Conservation (phyloP, 2,329 filamentous ascomycete genomes). For the Graphiopsis chlorocephala region DNA sequence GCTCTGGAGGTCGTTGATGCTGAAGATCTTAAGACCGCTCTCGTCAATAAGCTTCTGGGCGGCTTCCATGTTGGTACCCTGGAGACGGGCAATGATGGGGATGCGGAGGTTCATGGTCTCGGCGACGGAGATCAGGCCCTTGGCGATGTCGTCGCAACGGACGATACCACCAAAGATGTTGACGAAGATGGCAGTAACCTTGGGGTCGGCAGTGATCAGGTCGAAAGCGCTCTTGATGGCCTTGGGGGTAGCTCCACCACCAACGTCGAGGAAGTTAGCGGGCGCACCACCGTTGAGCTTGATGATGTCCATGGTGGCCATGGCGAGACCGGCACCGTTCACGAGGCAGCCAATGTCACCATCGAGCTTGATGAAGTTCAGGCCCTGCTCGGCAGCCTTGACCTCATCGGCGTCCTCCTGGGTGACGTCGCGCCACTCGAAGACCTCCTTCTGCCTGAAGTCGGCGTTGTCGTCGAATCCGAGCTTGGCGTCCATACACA, state of each 20-base stretch:
- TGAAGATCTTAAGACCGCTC: constrained; percentile 98
- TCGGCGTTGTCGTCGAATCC: constrained; percentile 98
- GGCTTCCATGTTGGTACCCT: constrained; percentile 97
- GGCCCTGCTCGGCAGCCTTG: constrained; percentile 84
- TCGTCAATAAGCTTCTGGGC: constrained; percentile 92
- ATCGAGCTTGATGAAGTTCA: constrained; percentile 99
- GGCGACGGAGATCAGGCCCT: constrained; percentile 92
- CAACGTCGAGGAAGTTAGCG: constrained; percentile 98
- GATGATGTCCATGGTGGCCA: constrained; percentile 99
- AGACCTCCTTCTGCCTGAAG: constrained; percentile 96
- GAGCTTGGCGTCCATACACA: constrained; percentile 99
- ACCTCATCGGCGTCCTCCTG: constrained; percentile 98
- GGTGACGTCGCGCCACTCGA: constrained; percentile 86
- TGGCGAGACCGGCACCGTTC: constrained; percentile 97
- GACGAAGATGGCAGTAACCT: constrained; percentile 98
- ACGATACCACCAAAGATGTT: constrained; percentile 99
- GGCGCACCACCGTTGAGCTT: constrained; percentile 96
- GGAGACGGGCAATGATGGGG: constrained; percentile 92
- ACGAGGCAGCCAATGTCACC: constrained; percentile 98
- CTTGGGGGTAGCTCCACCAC: constrained; percentile 92
- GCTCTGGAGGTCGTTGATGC: constrained; percentile 94
- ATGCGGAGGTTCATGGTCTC: constrained; percentile 93
- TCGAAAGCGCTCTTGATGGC: constrained; percentile 98
- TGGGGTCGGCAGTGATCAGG: constrained; percentile 96
- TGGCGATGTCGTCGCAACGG: constrained; percentile 93